Evolutionary conservation across 768 basidiomycete genomes (phyloP).

Genomic region (Xerocomellus amylosporus): DNA sequence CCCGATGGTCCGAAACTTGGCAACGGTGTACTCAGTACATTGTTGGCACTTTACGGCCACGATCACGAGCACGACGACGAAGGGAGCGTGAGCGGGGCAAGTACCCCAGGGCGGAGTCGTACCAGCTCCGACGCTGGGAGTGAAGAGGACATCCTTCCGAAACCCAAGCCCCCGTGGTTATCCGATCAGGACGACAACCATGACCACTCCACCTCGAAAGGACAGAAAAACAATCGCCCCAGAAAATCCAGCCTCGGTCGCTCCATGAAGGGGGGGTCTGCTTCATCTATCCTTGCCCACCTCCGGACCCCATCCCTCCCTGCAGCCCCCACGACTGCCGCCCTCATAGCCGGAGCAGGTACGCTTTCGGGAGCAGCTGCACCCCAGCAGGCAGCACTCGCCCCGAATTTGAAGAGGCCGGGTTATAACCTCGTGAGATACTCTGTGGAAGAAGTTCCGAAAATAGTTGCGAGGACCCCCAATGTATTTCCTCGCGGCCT

Average conservation of each 20-base stretch:
- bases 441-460: conserved; percentile 17
- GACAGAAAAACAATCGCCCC: not conserved
- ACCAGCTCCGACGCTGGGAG: conserved; percentile 22
- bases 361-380: conserved; percentile 62
- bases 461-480: not conserved
- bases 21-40: conserved; percentile 60
- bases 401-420: conserved; percentile 57
- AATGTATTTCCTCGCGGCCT: not conserved
- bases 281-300: conserved; percentile 26
- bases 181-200: conserved; percentile 9
- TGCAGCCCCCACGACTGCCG: conserved; percentile 36
- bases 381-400: conserved; percentile 45
- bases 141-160: conserved; percentile 16
- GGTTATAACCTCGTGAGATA: conserved; percentile 69
- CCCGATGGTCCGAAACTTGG: conserved; percentile 24
- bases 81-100: conserved; percentile 20
- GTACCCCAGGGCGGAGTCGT: conserved; percentile 20
- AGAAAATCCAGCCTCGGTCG: conserved; percentile 15
- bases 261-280: conserved; percentile 20
- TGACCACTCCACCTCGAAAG: conserved; percentile 1
- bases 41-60: conserved; percentile 58
- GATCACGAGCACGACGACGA: conserved; percentile 31
- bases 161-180: conserved; percentile 24
- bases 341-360: conserved; percentile 68
- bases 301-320: conserved; percentile 22